These are phyloP conservation scores for Plasmodium ovale DNA, from an alignment of 169 alveolate genomes.

Conservation along the genomic window DNA sequence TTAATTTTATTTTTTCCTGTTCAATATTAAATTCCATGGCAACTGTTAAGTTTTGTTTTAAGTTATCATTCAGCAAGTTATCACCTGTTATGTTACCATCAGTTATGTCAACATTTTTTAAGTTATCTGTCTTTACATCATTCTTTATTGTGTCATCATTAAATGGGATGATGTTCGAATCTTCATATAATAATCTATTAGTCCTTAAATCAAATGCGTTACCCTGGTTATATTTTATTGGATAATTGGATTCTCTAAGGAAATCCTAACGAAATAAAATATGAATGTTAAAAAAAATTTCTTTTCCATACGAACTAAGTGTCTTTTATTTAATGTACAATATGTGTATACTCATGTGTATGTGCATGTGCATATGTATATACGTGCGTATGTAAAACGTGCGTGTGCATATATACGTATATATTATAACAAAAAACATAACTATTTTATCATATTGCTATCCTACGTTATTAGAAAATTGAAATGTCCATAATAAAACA, in stretches of 20 bases:
- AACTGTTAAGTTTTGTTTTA: conserved; percentile 11
- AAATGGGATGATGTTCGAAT: not conserved
- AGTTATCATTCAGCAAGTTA: not conserved
- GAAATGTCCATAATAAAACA: not conserved
- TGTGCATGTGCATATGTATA: not conserved
- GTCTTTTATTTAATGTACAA: too few species aligned
- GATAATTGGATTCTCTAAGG: not conserved
- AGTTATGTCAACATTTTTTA: not conserved
- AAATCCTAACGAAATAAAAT: conserved; percentile 10
- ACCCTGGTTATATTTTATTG: conserved; percentile 1
- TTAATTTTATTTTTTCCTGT: conserved; percentile 23
- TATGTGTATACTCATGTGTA: not conserved
- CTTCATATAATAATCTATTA: conserved; percentile 16
- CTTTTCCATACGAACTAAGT: too few species aligned
- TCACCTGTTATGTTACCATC: not conserved
- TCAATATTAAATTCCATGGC: not conserved
- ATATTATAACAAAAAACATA: not conserved
- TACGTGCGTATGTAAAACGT: not conserved
- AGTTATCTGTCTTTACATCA: not conserved
- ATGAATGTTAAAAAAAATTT: not conserved
- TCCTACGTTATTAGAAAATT: conserved; percentile 8
- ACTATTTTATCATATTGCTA: not conserved
- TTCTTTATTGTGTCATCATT: conserved; percentile 7
- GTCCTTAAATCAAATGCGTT: not conserved
- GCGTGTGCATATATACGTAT: too few species aligned